These are phyloP conservation scores for Arachnomyces sp. DNA, from an alignment of 2,329 filamentous ascomycete genomes.

Conservation along the genomic window DNA sequence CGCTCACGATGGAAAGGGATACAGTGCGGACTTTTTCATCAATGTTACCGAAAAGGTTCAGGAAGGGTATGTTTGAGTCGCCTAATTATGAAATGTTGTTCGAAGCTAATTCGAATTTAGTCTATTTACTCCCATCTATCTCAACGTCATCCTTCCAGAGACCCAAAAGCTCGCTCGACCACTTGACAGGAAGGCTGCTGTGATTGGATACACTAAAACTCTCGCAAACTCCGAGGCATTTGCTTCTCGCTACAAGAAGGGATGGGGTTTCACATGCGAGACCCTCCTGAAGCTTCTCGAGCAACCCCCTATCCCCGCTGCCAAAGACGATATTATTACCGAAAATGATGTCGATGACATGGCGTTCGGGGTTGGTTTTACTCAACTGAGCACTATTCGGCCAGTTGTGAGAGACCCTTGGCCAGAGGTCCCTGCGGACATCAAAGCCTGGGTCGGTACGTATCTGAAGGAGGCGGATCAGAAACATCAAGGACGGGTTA, in stretches of 20 bases:
- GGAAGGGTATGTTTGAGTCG: conserved; percentile 42
- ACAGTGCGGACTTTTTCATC: conserved; percentile 89
- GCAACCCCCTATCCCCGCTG: conserved; percentile 68
- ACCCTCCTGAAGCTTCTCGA: conserved; percentile 81
- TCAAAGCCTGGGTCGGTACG: conserved; percentile 71
- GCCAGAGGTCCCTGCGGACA: conserved; percentile 70
- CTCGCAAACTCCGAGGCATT: conserved; percentile 80
- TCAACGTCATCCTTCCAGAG: conserved; percentile 74
- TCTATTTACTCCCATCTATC: conserved; percentile 78
- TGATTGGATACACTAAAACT: conserved; percentile 88
- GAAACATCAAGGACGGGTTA: conserved; percentile 62
- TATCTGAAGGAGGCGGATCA: conserved; percentile 71
- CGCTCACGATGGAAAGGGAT: conserved; percentile 67
- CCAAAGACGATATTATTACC: conserved; percentile 66
- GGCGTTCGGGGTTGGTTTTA: conserved; percentile 90
- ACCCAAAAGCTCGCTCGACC: conserved; percentile 83
- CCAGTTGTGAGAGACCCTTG: conserved; percentile 68
- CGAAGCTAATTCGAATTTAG: conserved; percentile 27
- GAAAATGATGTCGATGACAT: conserved; percentile 93
- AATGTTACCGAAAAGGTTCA: conserved; percentile 74
- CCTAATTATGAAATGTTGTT: neutral
- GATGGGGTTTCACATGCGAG: conserved; percentile 85
- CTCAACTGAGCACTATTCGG: conserved; percentile 83
- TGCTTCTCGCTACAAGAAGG: conserved; percentile 70
- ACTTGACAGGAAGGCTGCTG: conserved; percentile 84